Evolutionary conservation across 1,284 basidiomycete genomes (phyloP), one percentile per base, ranked within the genome.

Genomic region (Austroboletus novae-zelandiae): DNA sequence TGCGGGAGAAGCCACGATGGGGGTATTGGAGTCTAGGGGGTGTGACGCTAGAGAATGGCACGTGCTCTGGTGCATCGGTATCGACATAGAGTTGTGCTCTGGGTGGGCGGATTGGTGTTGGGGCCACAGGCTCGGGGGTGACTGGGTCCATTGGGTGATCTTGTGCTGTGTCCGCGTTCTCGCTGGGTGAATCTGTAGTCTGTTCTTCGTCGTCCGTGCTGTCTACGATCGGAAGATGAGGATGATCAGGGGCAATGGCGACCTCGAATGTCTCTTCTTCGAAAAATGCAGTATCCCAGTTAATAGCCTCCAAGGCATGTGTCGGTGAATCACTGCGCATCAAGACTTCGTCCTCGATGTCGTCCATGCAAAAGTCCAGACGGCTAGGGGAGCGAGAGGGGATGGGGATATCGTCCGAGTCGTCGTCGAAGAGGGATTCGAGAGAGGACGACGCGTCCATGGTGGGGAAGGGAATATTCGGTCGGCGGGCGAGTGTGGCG

Each of bases 1-100:
- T 77, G 17, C 77, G 74, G 11, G 84, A 86, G 51, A 80, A 73
- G 2, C 83, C 83, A 56, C 78, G 82, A 50, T 85, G 70, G 6
- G 64, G 51, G 49, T 67, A 62, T 29, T 53, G 53, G 30, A 61
- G 59, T 43, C 63, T 60, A 43, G 58, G 63, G 1, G 36, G 17
- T 18, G 54, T 15, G 23, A 27, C 25, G 18, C 48, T 53, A n/a
- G 50, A 29, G 9, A 50, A 54, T 9, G 39, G 51, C 1, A 30
- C 30, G 29, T 27, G 20, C 13, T 50, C 57, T 46, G 40, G 50
- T 18, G 15, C 5, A 13, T 54, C 53, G 20, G 17, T 11, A 11
- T 46, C 32, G 25, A 27, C 25, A 7, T 27, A 6, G n/a, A 40
- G 45, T 29, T 47, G 47, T 17, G 54, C 37, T 11, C 41, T 43